phyloP scores from a whole-genome alignment of 306 rosid species.

The Alnus glutinosa region DNA sequence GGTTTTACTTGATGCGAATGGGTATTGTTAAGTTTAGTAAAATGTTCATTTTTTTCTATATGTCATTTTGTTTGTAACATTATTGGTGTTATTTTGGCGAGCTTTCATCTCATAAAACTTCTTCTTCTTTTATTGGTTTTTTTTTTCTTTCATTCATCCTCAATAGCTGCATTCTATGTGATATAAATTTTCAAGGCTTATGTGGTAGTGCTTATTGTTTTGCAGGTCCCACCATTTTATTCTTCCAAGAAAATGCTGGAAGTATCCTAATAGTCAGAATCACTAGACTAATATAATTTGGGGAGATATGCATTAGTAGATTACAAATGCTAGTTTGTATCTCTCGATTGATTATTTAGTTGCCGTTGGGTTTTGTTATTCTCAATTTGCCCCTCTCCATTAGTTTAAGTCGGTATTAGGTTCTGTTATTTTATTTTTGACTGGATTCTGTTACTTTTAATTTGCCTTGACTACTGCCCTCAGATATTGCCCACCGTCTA shows the following conservation, averaged over 20 bases:
- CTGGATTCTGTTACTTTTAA: slow-evolving; percentile 32
- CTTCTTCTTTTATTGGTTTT: neutral
- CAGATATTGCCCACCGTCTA: slow-evolving; percentile 99
- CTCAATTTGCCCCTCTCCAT: slow-evolving; percentile 17
- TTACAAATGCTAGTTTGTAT: neutral
- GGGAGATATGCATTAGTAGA: neutral
- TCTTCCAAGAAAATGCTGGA: slow-evolving; percentile 99
- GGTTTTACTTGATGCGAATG: neutral
- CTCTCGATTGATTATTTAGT: neutral
- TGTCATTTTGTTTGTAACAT: neutral
- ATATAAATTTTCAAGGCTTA: slow-evolving; percentile 18
- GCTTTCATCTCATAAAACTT: neutral
- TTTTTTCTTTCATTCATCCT: neutral
- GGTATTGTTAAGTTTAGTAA: neutral
- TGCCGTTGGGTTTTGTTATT: slow-evolving; percentile 12
- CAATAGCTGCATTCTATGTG: neutral
- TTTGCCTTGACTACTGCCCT: slow-evolving; percentile 61
- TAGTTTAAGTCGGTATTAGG: neutral
- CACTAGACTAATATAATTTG: slow-evolving; percentile 5
- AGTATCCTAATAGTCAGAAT: slow-evolving; percentile 68
- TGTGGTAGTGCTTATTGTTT: slow-evolving; percentile 31
- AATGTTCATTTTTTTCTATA: neutral
- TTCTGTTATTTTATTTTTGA: slow-evolving; percentile 9
- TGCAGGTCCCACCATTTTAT: slow-evolving; percentile 93
- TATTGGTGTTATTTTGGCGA: neutral